Evolutionary conservation across 1,139 yeast genomes (phyloP).

Genomic region (Suhomyces ambrosiae): DNA sequence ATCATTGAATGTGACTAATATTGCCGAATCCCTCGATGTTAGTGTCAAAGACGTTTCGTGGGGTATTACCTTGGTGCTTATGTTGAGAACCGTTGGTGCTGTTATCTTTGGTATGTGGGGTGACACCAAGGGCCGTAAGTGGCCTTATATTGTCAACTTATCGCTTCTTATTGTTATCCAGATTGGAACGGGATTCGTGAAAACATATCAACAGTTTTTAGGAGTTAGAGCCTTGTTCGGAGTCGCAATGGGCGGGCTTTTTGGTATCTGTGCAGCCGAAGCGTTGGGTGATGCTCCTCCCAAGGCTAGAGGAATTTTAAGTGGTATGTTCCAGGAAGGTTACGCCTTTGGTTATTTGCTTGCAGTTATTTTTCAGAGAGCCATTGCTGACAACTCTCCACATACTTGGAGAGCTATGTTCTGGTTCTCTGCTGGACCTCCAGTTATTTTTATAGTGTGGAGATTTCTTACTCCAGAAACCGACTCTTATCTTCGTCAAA

Average conservation of each 20-base stretch:
- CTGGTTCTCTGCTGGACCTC: conserved; percentile 48
- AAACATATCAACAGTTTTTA: conserved; percentile 39
- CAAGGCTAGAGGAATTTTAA: conserved; percentile 40
- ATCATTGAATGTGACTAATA: conserved; percentile 34
- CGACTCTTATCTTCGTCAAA: conserved; percentile 33
- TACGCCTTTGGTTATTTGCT: conserved; percentile 47
- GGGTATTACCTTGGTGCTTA: conserved; percentile 49
- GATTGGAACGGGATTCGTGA: conserved; percentile 44
- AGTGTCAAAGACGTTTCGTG: conserved; percentile 37
- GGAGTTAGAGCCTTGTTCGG: conserved; percentile 47
- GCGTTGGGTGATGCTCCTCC: conserved; percentile 42
- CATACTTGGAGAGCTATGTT: conserved; percentile 44
- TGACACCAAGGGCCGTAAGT: conserved; percentile 41
- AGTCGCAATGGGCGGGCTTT: conserved; percentile 47
- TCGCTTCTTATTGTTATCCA: conserved; percentile 36
- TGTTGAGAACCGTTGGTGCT: conserved; percentile 49
- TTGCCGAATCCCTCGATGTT: conserved; percentile 32
- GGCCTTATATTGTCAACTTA: conserved; percentile 40
- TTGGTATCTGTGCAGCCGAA: conserved; percentile 42
- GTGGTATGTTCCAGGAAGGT: conserved; percentile 47
- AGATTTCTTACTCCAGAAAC: conserved; percentile 42
- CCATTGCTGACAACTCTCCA: conserved; percentile 35
- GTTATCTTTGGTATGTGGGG: conserved; percentile 40
- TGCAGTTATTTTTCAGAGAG: conserved; percentile 45
- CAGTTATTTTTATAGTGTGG: conserved; percentile 40